Base-by-base conservation (phyloP, 31 red algal species). In the Endocladia muricata region DNA sequence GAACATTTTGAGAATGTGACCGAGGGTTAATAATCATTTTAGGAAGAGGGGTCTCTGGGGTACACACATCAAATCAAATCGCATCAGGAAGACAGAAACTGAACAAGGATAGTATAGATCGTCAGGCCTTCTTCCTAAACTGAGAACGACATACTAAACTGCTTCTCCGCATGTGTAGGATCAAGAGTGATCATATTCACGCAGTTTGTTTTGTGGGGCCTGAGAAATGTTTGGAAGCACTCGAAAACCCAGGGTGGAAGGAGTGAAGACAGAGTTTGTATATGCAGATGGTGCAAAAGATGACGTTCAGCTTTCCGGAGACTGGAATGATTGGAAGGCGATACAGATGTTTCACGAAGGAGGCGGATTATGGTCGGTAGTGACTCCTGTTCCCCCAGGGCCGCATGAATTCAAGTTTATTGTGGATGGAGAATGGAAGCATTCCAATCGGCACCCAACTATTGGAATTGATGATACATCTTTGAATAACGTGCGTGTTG, bases 301-400 rank as follows among this genome's bases (percentile, higher is more conserved):
- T 37, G 92, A 95, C 58, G 92, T 95, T n/a, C 88, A 90, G 44
- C 77, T 95, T 44, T 95, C 92, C 0, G 92, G 92, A 30, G 92
- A 95, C 68, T 95, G 92, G 92, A 95, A 90, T 80, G 88, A 95
- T 78, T 95, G 92, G 92, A 86, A 83, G 68, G 86, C 92, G 23
- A 95, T 95, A 32, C 92, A 95, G 61, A 89, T 89, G 84, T 95
- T 90, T 76, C 92, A 95, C 63, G 92, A 95, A 79, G 92, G 92
- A 26, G 92, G 92, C 40, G 92, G 92, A 30, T 69, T 95, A 51
- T 95, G 92, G 92, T 95, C 92, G 3, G 92, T 95, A 47, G 92
- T 95, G 3, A 95, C 92, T 31, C 92, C 85, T 0, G 92, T 95
- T 31, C 92, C 92, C 44, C 84, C 85, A 4, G 92, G 92, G n/a